Evolutionary conservation across 2,329 filamentous ascomycete genomes (phyloP), one percentile per base, ranked within the genome.

Genomic region (Colletotrichum noveboracense): DNA sequence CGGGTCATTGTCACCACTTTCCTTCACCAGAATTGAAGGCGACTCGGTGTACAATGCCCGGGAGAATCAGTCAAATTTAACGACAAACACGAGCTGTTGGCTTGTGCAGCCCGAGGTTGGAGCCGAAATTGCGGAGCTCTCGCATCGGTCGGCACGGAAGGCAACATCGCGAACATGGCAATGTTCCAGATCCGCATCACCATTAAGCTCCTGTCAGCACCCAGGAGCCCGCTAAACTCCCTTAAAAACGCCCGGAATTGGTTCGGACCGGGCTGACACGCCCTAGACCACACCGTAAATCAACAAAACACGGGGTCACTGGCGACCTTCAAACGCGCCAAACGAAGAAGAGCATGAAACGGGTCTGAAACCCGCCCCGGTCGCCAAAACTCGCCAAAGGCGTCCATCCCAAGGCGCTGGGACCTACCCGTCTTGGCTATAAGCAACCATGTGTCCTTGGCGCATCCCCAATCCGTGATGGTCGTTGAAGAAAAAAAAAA

Each of bases 311-410:
- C 13, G 32, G 60, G 60, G 60, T 16, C 26, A 14, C 21, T 58
- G 55, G 55, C 5, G 24, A 1, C 55, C 55, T 30, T 26, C 5
- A 16, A 30, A 34, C 62, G 34, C 62, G 28, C 32, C 28, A 64
- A 64, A 64, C 34, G 61, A 64, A 48, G 36, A 34, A 3, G 21
- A 16, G 69, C 32, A 21, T 72, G 73, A 75, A 75, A 72, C 73
- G 48, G 32, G 18, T 14, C 36, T 72, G 73, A 75, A 75, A 75
- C 73, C 34, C 48, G n/a, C 34, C 58, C 66, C 26, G 6, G 58
- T 21, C 34, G 43, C 34, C 66, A 24, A 34, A 56, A 16, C 10
- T 14, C n/a, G n/a, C 28, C 56, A 34, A 56, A 16, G 14, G 12
- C n/a, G n/a, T 16, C 56, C 30, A n/a, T 58, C 28, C 38, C 36